These are phyloP conservation scores for Calonectria fujianensis DNA, from an alignment of 2,329 filamentous ascomycete genomes.

Conservation along the genomic window DNA sequence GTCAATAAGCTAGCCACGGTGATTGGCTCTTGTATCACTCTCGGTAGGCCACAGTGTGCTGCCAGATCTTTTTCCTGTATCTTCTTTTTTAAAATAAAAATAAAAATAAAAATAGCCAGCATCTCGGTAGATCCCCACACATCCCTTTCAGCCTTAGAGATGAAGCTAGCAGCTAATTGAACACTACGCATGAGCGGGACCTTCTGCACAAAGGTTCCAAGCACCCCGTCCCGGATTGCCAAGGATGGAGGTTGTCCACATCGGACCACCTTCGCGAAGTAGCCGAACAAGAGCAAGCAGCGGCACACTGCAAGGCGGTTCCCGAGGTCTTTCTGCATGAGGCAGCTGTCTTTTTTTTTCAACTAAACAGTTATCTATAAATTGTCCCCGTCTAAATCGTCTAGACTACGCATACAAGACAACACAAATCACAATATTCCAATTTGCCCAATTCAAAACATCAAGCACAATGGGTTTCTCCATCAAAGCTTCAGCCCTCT, in stretches of 20 bases:
- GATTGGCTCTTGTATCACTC: too few species aligned
- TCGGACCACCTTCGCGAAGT: not conserved
- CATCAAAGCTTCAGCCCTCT: not conserved
- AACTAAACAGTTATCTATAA: not conserved
- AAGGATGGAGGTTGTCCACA: not conserved
- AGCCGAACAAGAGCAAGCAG: not conserved
- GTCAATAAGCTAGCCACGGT: too few species aligned
- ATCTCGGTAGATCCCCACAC: not conserved
- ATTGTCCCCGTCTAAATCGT: not conserved
- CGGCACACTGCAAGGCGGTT: not conserved
- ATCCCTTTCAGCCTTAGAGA: not conserved
- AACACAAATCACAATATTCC: not conserved
- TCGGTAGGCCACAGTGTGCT: too few species aligned
- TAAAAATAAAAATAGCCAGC: not conserved
- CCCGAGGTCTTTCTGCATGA: not conserved
- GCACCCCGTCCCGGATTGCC: not conserved
- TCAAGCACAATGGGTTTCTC: not conserved
- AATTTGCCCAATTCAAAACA: not conserved
- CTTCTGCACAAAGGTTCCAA: not conserved
- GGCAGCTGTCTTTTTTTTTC: not conserved
- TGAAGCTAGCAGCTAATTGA: not conserved
- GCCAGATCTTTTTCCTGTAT: too few species aligned
- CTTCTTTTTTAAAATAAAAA: too few species aligned
- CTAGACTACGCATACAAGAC: not conserved
- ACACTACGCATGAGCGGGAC: not conserved